These are phyloP conservation scores for Odontarrhena argentea DNA, from an alignment of 345 rosid genomes.

Conservation along the genomic window DNA sequence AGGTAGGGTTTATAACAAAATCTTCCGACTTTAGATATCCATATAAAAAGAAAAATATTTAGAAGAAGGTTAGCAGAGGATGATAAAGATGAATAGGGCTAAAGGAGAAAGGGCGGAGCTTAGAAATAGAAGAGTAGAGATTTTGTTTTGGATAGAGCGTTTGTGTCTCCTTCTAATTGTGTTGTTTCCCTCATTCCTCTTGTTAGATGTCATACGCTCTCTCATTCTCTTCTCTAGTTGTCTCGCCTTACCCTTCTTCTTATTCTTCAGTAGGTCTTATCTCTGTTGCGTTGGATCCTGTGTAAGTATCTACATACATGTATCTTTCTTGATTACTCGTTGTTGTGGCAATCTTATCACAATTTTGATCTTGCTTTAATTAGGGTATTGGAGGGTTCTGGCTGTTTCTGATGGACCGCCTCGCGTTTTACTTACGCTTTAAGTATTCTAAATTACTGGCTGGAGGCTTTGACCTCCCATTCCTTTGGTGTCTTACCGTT, in stretches of 20 bases:
- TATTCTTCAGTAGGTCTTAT: not conserved
- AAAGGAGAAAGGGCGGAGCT: not conserved
- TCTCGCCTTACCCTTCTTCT: conserved; percentile 13
- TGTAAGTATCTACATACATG: conserved; percentile 17
- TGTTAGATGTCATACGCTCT: not conserved
- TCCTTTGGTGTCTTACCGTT: conserved; percentile 30
- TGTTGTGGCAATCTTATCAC: not conserved
- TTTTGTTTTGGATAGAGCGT: conserved; percentile 27
- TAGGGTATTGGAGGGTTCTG: conserved; percentile 34
- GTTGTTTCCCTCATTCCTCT: conserved; percentile 21
- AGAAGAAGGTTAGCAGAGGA: not conserved
- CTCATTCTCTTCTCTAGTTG: not conserved
- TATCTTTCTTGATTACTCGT: not conserved
- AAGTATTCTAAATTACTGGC: conserved; percentile 14
- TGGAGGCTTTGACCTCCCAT: conserved; percentile 25
- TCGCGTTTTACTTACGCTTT: conserved; percentile 25
- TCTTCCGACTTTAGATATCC: not conserved
- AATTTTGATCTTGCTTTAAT: not conserved
- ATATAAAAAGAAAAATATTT: not conserved
- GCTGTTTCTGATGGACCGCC: conserved; percentile 29
- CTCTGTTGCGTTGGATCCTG: conserved; percentile 30
- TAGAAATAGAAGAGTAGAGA: not conserved
- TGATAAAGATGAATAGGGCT: conserved; percentile 14
- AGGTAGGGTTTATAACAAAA: not conserved
- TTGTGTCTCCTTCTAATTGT: conserved; percentile 18